Base-by-base conservation (phyloP, 768 basidiomycete species). In the Lactarius deliciosus region DNA sequence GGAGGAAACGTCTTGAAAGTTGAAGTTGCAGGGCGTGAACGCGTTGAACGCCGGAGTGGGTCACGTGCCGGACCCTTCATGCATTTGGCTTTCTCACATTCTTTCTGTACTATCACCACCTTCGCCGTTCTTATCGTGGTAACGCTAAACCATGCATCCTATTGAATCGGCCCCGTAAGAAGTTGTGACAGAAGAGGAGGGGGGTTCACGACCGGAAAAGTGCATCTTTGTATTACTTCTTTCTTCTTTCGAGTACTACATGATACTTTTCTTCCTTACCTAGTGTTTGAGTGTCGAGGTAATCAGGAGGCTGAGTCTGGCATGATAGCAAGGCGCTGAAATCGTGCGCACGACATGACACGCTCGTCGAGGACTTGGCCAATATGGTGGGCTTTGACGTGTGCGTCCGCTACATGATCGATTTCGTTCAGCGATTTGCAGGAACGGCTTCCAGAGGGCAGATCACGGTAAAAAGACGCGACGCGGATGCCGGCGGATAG, bases 381-480 rank as follows among this genome's bases (percentile, higher is more conserved):
- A 80, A 79, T 15, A 74, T 71, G 28, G 74, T 64, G 60, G 80
- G 71, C 79, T n/a, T 73, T 70, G 67, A 81, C 61, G 71, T 80
- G 79, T 6, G 71, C 70, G 25, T 80, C 73, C n/a, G 75, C 45
- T 22, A 70, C 68, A 16, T 64, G 47, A 45, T 75, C 68, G 22
- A 80, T 28, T 25, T 79, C 78, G 54, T 65, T 79, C 77, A 1
- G 77, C 79, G 32, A 79, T 69, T 41, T 79, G 73, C 41, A 82
- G 71, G 75, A 81, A 81, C 9, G 69, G 71, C 71, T 80, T 80
- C 72, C 74, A 78, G 5, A 75, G 69, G 41, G 72, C 77, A 16
- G 60, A 61, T 16, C 75, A 78, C 1, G 77, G 75, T 9, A 67
- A 81, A 69, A 71, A 81, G 40, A 82, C 54, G 78, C 78, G 22